Evolutionary conservation across 257 asterid genomes (phyloP).

Genomic region (Przewalskia tangutica): DNA sequence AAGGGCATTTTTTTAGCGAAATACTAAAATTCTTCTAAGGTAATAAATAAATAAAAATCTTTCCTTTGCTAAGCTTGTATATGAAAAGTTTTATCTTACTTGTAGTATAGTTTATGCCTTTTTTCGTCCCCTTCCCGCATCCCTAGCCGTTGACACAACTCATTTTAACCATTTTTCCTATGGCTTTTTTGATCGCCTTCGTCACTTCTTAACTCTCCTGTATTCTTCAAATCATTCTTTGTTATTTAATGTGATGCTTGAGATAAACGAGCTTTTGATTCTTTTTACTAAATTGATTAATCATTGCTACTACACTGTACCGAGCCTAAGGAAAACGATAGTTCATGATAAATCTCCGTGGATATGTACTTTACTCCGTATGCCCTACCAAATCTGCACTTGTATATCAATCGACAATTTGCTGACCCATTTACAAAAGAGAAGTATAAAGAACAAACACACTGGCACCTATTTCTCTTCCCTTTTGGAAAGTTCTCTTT

Average conservation of each 20-base stretch:
- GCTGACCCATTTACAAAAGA: not conserved
- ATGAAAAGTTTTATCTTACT: not conserved
- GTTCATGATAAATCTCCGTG: not conserved
- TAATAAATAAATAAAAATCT: not conserved
- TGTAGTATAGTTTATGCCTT: not conserved
- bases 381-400: not conserved
- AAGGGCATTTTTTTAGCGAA: not conserved
- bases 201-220: not conserved
- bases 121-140: not conserved
- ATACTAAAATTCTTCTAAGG: not conserved
- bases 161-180: not conserved
- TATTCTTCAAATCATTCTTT: not conserved
- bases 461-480: not conserved
- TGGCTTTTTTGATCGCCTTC: not conserved
- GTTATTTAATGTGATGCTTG: not conserved
- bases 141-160: not conserved
- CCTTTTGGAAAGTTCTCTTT: not conserved
- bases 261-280: not conserved
- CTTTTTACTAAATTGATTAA: not conserved
- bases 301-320: not conserved
- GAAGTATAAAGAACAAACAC: not conserved
- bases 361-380: not conserved
- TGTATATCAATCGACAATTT: not conserved
- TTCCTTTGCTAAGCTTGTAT: not conserved
- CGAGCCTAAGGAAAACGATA: not conserved